A percentile compares a stretch with the other conserved stretches of the same genome.
These are phyloP conservation scores for Theobroma grandiflorum DNA, from an alignment of 441 rosid genomes.

Conservation along the genomic window DNA sequence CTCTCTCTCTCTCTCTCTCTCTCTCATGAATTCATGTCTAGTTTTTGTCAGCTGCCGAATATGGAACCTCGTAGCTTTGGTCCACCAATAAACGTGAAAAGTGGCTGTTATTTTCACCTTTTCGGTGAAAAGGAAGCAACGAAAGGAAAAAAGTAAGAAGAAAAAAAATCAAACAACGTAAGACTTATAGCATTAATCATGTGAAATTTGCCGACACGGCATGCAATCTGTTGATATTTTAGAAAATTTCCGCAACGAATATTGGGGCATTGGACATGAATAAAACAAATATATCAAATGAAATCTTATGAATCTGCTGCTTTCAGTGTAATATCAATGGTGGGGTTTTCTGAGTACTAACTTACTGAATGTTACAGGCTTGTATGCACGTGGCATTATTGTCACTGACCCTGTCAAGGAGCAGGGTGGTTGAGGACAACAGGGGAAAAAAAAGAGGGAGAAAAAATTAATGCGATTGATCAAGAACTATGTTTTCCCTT, in stretches of 20 bases:
- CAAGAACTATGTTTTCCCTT: too few relatives aligned
- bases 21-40: background rate
- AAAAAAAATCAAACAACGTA: background rate
- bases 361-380: background rate
- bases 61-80: conserved; percentile 23
- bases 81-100: conserved; percentile 5
- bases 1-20: background rate
- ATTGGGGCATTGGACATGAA: background rate
- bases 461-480: too few relatives aligned
- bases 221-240: background rate
- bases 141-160: background rate
- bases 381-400: conserved; percentile 26
- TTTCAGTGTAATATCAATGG: conserved; percentile 6
- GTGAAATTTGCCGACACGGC: conserved; percentile 15
- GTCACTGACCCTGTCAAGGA: background rate
- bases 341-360: background rate
- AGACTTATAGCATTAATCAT: background rate
- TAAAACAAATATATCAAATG: background rate
- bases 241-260: too few relatives aligned
- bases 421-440: too few relatives aligned
- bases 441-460: background rate
- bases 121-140: background rate
- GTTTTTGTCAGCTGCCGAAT: conserved; percentile 16
- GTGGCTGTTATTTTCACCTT: conserved; percentile 10
- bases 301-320: background rate